Base-by-base conservation (phyloP, 306 rosid species). In the Benincasa hispida region DNA sequence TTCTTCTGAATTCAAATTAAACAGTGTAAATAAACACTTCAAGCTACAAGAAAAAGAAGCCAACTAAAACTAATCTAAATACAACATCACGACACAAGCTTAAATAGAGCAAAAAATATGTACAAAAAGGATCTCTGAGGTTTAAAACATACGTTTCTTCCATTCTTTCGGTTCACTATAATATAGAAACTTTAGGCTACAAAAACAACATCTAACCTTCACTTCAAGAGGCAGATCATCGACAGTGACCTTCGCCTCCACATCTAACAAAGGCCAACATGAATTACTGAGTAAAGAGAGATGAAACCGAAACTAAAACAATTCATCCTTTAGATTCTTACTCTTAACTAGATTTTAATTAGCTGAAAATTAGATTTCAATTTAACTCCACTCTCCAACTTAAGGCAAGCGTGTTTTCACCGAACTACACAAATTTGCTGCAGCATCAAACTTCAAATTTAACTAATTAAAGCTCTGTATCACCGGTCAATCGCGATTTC, bases 1-100 rank as follows among this genome's bases (percentile, higher is more conserved):
- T 87, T 89, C 83, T 77, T 94, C 96, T 92, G 95, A 75, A 82
- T 81, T 69, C 85, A 88, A 83, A 84, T 83, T 82, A 79, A 85
- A 83, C 78, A 78, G 86, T 88, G 86, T 83, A 83, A 89, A 90
- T 83, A 81, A 84, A 85, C 68, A 81, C 76, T 79, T 80, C 79
- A 90, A 82, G 69, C 79, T 3, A 77, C 59, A 66, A 28, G 58
- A 63, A 75, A 32, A 18, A 45, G 51, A 22, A 74, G 56, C 21
- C 65, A 39, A 18, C 41, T 35, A 37, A 37, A 56, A 56, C 42
- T 30, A 56, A 56, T 75, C 54, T 21, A 13, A 75, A 27, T 13
- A n/a, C 35, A 24, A 21, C 34, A 12, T 56, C 78, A 61, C 74
- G 19, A 45, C 18, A 19, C 28, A 48, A 48, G 41, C 21, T 69